phyloP scores from a whole-genome alignment of 2,329 filamentous ascomycete species.

The Sporothrix curviconia region DNA sequence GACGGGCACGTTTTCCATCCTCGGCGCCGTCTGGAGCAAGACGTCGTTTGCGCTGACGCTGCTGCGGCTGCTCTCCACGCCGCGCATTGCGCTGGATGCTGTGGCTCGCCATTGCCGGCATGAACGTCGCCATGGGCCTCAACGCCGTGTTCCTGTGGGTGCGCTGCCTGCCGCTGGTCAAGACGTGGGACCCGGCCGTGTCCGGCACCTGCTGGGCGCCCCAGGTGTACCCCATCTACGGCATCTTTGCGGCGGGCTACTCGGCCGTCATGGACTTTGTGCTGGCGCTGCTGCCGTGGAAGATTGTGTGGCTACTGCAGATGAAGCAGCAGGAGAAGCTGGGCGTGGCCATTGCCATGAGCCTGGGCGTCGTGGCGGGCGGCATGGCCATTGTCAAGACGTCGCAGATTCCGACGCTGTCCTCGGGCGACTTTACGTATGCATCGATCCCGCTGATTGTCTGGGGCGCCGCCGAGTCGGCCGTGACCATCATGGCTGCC shows the following conservation, averaged over 20 bases:
- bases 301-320: constrained; percentile 25
- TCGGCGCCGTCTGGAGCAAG: constrained; percentile 24
- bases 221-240: constrained; percentile 20
- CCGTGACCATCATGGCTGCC: constrained; percentile 8
- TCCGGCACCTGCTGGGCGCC: constrained; percentile 20
- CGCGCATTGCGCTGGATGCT: constrained; percentile 16
- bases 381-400: constrained; percentile 9
- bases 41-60: constrained; percentile 32
- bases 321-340: constrained; percentile 27
- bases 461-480: constrained; percentile 5
- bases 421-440: constrained; percentile 2
- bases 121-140: constrained; percentile 27
- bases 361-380: constrained; percentile 25
- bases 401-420: constrained; percentile 3
- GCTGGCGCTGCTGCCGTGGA: constrained; percentile 26
- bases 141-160: constrained; percentile 17
- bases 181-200: constrained; percentile 10
- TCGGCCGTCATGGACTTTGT: constrained; percentile 9
- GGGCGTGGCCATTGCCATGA: constrained; percentile 28
- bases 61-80: constrained; percentile 26
- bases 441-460: not conserved
- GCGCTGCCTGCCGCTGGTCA: constrained; percentile 14
- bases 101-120: constrained; percentile 28
- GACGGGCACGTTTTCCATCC: constrained; percentile 15
- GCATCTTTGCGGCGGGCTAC: constrained; percentile 21